phyloP scores from a whole-genome alignment of 2,329 filamentous ascomycete species.

The Ophiostoma pallidulum region DNA sequence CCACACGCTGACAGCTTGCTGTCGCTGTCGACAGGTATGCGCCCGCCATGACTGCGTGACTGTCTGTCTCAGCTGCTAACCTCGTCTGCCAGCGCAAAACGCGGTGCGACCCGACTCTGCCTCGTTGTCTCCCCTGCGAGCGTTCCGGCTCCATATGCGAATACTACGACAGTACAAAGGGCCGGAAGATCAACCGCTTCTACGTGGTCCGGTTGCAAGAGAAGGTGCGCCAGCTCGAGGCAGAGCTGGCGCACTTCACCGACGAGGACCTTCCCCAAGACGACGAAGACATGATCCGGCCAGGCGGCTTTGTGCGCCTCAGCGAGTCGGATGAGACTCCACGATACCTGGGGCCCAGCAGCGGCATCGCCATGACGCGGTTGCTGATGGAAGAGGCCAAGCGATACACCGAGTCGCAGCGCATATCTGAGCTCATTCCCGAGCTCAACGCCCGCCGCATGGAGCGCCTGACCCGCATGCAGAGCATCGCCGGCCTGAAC shows the following conservation, averaged over 20 bases:
- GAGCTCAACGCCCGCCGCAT: conserved; percentile 53
- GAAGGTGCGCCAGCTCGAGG: conserved; percentile 71
- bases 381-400: conserved; percentile 96
- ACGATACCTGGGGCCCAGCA: conserved; percentile 85
- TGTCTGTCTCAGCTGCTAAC: neutral
- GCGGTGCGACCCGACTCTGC: conserved; percentile 85
- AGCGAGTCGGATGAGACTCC: conserved; percentile 76
- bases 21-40: conserved; percentile 65
- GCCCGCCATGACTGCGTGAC: neutral
- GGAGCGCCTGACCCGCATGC: conserved; percentile 52
- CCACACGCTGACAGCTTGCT: conserved; percentile 72
- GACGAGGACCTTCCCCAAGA: conserved; percentile 65
- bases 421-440: conserved; percentile 85
- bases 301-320: conserved; percentile 75
- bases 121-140: conserved; percentile 86
- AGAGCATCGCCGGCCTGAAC: conserved; percentile 45
- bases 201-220: conserved; percentile 92
- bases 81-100: conserved; percentile 74
- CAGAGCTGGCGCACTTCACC: conserved; percentile 69
- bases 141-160: conserved; percentile 85
- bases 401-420: conserved; percentile 80
- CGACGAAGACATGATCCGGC: conserved; percentile 76
- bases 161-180: conserved; percentile 86
- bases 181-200: conserved; percentile 74
- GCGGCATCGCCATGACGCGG: conserved; percentile 89